Percentiles rank a stretch among this genome's conserved stretches.
These are phyloP conservation scores for Penicillium odoratum DNA, from an alignment of 495 filamentous ascomycete genomes.

Conservation along the genomic window DNA sequence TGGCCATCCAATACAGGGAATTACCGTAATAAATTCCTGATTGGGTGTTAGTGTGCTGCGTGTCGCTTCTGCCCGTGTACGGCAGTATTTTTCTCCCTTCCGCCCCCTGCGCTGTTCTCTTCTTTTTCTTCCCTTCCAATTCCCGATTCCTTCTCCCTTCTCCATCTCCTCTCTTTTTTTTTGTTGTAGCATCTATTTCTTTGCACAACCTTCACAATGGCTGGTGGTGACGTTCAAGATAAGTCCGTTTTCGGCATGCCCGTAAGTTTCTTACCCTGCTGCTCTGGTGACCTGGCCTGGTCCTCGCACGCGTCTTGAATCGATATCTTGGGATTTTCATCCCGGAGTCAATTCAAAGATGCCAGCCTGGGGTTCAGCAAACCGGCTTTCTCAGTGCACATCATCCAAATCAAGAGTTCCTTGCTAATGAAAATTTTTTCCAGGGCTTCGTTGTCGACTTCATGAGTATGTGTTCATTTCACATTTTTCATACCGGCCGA, in stretches of 20 bases:
- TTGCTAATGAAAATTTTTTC: slow-evolving; percentile 37
- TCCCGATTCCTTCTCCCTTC: slow-evolving; percentile 42
- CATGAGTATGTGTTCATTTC: slow-evolving; percentile 75
- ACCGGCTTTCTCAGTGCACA: neutral
- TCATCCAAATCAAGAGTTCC: neutral
- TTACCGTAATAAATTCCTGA: slow-evolving; percentile 25
- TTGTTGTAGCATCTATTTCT: slow-evolving; percentile 37
- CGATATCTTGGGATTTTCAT: slow-evolving; percentile 3
- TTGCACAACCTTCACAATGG: slow-evolving; percentile 51
- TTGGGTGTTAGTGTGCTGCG: slow-evolving; percentile 36
- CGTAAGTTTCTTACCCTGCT: slow-evolving; percentile 35
- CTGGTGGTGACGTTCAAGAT: slow-evolving; percentile 55
- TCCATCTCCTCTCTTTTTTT: slow-evolving; percentile 46
- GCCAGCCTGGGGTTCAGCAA: neutral
- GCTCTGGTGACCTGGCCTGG: slow-evolving; percentile 11
- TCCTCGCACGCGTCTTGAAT: neutral
- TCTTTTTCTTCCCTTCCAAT: slow-evolving; percentile 39
- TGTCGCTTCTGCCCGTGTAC: slow-evolving; percentile 46
- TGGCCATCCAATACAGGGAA: slow-evolving; percentile 16
- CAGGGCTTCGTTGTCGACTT: slow-evolving; percentile 84
- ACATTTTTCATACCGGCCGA: neutral
- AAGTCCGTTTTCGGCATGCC: slow-evolving; percentile 92
- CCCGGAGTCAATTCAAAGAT: neutral
- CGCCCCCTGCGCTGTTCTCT: slow-evolving; percentile 33
- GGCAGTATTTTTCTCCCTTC: slow-evolving; percentile 46